Percentiles rank a stretch among this genome's conserved stretches.
Evolutionary conservation across 2,329 filamentous ascomycete genomes (phyloP).

Genomic region (Rhynchosporium agropyri): DNA sequence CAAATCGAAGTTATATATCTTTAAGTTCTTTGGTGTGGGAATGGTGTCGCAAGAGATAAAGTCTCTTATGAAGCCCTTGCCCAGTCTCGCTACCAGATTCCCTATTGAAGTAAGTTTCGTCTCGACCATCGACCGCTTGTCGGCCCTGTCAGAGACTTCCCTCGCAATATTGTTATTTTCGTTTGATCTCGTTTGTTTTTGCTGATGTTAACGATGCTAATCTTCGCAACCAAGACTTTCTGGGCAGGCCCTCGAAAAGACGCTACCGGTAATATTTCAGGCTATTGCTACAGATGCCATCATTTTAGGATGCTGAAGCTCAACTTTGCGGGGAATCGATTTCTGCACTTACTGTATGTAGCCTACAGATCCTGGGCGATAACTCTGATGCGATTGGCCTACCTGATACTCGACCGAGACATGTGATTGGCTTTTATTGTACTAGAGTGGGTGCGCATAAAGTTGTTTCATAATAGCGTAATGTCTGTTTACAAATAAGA

Average conservation of each 20-base stretch:
- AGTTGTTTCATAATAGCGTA: background rate
- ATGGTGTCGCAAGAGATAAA: background rate
- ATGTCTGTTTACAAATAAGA: background rate
- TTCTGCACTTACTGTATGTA: background rate
- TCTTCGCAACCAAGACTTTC: conserved; percentile 5
- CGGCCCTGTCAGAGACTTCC: background rate
- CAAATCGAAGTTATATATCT: conserved; percentile 1
- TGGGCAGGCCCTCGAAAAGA: background rate
- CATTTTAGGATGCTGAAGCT: no score
- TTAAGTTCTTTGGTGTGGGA: background rate
- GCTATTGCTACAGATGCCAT: no score
- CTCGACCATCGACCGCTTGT: background rate
- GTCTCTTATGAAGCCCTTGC: no score
- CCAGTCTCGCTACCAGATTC: background rate
- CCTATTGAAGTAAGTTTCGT: background rate
- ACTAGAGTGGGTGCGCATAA: background rate
- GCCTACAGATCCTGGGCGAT: background rate
- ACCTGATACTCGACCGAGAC: background rate
- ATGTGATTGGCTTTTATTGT: background rate
- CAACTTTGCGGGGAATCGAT: no score
- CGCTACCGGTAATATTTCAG: background rate
- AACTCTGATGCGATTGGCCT: conserved; percentile 1
- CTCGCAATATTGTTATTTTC: background rate
- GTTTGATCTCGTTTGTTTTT: background rate
- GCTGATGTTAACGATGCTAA: background rate